Base-by-base conservation (phyloP, 345 rosid genomes). In the Moringa oleifera region DNA sequence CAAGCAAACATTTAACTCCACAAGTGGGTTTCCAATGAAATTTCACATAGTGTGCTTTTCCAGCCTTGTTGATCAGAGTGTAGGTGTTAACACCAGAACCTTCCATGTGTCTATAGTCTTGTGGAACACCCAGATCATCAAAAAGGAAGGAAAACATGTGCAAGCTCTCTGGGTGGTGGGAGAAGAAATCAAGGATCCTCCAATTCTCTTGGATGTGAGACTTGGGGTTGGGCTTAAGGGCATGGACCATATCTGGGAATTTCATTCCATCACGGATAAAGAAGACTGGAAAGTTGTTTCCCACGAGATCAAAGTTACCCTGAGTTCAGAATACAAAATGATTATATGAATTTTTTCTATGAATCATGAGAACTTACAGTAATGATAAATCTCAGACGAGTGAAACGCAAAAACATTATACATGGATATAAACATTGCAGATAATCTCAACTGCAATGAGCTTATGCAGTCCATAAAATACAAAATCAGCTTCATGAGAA, bases 221-320 rank as follows among this genome's bases (percentile, higher is more conserved):
- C 80, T 88, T 91, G 8, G 99, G 99, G 53, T 94, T 94, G n/a
- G 99, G 99, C 67, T 94, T 94, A 53, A 94, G 77, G 1, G 96
- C 80, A 77, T 94, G 99, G 18, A 94, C 83, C 90, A 87, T 72
- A 76, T 94, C 99, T 23, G 97, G 96, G 81, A 94, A 94, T 62
- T 94, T 86, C 84, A 94, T 88, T 58, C 93, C 99, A 81, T 91
- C 99, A 18, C 97, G 93, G 57, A 94, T 20, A 58, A 94, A 94
- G 75, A 94, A 94, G 64, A 94, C 99, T 7, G 95, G 97, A 75
- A 91, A 88, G 74, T 94, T 94, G 89, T 94, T 94, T 37, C 99
- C 99, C 67, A 94, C 97, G 18, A 94, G 93, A 81, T 94, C 99
- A 75, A 94, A 94, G 71, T 94, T 94, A 33, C 99, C 99, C 97